phyloP scores from a whole-genome alignment of 2,329 filamentous ascomycete species.

The Fusarium austroafricanum region DNA sequence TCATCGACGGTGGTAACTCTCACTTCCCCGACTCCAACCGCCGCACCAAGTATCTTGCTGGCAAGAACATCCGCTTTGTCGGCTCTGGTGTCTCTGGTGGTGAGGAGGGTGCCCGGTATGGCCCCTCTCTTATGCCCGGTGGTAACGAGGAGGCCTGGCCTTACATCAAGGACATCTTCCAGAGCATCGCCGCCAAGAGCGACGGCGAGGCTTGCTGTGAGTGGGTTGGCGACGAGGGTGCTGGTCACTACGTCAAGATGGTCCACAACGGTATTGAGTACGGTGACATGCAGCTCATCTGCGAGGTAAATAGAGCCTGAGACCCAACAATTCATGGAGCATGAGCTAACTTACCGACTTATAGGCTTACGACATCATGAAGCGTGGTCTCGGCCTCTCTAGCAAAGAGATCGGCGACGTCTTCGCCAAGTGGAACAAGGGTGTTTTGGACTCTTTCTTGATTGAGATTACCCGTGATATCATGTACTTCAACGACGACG shows the following conservation, averaged over 20 bases:
- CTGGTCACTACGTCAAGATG: constrained; percentile 99
- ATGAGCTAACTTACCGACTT: constrained; percentile 35
- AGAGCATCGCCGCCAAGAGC: constrained; percentile 97
- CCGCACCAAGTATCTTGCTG: constrained; percentile 86
- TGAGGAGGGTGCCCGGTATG: constrained; percentile 98
- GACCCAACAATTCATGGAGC: background rate
- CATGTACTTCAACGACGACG: constrained; percentile 97
- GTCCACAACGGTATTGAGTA: constrained; percentile 99
- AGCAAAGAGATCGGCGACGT: constrained; percentile 97
- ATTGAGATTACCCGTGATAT: constrained; percentile 99
- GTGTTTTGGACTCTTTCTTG: constrained; percentile 98
- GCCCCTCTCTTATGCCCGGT: constrained; percentile 98
- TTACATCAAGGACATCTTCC: constrained; percentile 98
- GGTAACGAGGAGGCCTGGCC: constrained; percentile 98
- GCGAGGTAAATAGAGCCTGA: constrained; percentile 75
- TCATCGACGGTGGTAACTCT: constrained; percentile 98
- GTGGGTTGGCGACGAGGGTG: constrained; percentile 99
- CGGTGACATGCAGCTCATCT: constrained; percentile 99
- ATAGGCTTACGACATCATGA: constrained; percentile 99
- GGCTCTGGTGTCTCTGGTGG: constrained; percentile 98
- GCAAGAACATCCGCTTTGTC: constrained; percentile 94
- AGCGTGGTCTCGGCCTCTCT: constrained; percentile 90
- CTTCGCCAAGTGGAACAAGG: constrained; percentile 97
- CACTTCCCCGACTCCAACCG: constrained; percentile 99
- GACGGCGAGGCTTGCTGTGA: constrained; percentile 98